Conservation (phyloP, 257 asterid species). For the Nicotiana knightiana region DNA sequence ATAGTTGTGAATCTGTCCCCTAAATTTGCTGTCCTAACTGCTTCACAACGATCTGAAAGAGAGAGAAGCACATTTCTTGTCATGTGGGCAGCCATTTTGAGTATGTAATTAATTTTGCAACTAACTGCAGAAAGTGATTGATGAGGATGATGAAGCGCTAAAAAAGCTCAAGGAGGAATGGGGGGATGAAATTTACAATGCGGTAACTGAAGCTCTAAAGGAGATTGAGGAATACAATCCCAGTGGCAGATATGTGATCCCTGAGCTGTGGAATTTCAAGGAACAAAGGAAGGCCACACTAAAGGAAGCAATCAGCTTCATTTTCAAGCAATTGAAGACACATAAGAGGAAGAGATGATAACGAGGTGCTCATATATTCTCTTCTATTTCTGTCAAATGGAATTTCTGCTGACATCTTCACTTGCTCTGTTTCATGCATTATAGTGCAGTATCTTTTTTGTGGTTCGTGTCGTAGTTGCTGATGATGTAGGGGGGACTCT, state of each 20-base stretch:
- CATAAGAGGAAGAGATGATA: constrained; percentile 20
- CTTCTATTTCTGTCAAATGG: not conserved
- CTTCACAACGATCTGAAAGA: not conserved
- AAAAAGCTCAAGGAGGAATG: constrained; percentile 21
- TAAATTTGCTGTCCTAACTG: not conserved
- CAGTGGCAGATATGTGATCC: constrained; percentile 37
- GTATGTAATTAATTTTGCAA: not conserved
- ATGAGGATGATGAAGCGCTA: constrained; percentile 26
- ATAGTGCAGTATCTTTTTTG: not conserved
- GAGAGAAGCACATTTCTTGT: not conserved
- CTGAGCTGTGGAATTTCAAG: constrained; percentile 37
- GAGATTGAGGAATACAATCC: constrained; percentile 31
- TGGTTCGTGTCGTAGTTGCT: not conserved
- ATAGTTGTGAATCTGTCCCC: not conserved
- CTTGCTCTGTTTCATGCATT: not conserved
- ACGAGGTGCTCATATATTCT: not conserved
- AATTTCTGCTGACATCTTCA: not conserved
- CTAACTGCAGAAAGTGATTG: constrained; percentile 18
- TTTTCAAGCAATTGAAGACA: constrained; percentile 26
- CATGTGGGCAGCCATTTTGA: not conserved
- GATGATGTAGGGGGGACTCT: not conserved
- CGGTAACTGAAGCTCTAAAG: constrained; percentile 18
- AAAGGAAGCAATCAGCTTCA: constrained; percentile 31
- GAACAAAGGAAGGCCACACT: constrained; percentile 34
- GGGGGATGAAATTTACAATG: constrained; percentile 25